phyloP scores from a whole-genome alignment of 2,329 filamentous ascomycete genomes.

The Sclerotinia glacialis region DNA sequence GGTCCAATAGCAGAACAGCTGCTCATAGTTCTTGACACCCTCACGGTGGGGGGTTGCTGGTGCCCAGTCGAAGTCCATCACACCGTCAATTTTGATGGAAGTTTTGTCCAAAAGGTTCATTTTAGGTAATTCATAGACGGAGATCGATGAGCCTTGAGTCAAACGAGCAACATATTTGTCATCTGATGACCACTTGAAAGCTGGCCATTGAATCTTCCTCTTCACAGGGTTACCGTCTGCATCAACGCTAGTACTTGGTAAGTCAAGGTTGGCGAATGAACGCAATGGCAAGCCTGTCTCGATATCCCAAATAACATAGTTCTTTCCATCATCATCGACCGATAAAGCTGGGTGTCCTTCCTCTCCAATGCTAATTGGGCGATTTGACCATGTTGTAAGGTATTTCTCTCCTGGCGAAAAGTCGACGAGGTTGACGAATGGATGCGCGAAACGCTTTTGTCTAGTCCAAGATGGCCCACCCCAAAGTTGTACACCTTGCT shows the following conservation, averaged over 20 bases:
- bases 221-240: slow-evolving; percentile 66
- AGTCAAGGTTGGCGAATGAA: slow-evolving; percentile 88
- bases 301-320: slow-evolving; percentile 98
- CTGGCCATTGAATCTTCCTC: slow-evolving; percentile 96
- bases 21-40: slow-evolving; percentile 86
- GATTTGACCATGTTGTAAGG: slow-evolving; percentile 93
- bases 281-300: slow-evolving; percentile 84
- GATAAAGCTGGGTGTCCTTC: slow-evolving; percentile 79
- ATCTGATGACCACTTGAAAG: slow-evolving; percentile 98
- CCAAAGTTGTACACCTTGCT: slow-evolving; percentile 96
- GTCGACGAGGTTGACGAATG: slow-evolving; percentile 91
- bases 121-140: slow-evolving; percentile 81
- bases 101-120: slow-evolving; percentile 91
- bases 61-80: slow-evolving; percentile 98
- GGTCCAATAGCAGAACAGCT: slow-evolving; percentile 98
- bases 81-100: slow-evolving; percentile 91
- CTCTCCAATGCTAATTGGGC: slow-evolving; percentile 88
- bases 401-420: slow-evolving; percentile 94
- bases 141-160: slow-evolving; percentile 83
- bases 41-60: slow-evolving; percentile 79
- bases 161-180: slow-evolving; percentile 95
- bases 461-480: slow-evolving; percentile 85
- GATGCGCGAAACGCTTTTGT: slow-evolving; percentile 90
- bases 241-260: slow-evolving; percentile 60
- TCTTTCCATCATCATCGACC: slow-evolving; percentile 95